Conservation (phyloP, 495 filamentous ascomycete genomes). For the Gamarada debralockiae region DNA sequence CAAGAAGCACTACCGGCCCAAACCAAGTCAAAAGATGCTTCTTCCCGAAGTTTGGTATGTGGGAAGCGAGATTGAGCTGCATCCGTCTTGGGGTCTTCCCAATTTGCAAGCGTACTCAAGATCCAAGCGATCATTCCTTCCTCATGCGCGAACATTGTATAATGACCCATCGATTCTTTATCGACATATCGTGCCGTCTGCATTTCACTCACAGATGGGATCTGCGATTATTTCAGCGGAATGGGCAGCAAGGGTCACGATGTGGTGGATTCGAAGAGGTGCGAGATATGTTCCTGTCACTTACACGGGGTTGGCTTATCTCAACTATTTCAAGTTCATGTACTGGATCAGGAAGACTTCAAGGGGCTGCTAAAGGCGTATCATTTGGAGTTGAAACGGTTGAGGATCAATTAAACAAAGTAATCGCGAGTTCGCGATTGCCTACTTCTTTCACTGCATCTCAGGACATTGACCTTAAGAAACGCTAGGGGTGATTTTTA, state of each 20-base stretch:
- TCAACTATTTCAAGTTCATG: too few species aligned
- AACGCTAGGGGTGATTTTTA: too few species aligned
- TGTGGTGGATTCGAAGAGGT: slow-evolving; percentile 10
- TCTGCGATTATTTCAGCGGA: background rate
- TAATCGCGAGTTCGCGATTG: too few species aligned
- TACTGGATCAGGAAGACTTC: too few species aligned
- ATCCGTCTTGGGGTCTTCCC: background rate
- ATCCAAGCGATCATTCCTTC: background rate
- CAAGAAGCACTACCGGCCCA: background rate
- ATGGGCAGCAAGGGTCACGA: background rate
- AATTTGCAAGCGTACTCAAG: background rate
- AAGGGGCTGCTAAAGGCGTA: too few species aligned
- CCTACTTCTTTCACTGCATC: too few species aligned
- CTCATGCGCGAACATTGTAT: background rate
- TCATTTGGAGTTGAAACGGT: too few species aligned
- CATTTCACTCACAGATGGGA: background rate
- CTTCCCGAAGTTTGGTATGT: slow-evolving; percentile 5
- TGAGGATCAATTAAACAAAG: too few species aligned
- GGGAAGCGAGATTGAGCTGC: background rate
- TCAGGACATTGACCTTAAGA: too few species aligned
- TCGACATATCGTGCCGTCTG: background rate
- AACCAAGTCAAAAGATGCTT: background rate
- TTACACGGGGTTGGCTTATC: too few species aligned
- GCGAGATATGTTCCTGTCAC: background rate
- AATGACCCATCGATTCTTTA: background rate